Evolutionary conservation across 2,329 filamentous ascomycete species (phyloP).

Genomic region (Ceratocystis alfenasii): DNA sequence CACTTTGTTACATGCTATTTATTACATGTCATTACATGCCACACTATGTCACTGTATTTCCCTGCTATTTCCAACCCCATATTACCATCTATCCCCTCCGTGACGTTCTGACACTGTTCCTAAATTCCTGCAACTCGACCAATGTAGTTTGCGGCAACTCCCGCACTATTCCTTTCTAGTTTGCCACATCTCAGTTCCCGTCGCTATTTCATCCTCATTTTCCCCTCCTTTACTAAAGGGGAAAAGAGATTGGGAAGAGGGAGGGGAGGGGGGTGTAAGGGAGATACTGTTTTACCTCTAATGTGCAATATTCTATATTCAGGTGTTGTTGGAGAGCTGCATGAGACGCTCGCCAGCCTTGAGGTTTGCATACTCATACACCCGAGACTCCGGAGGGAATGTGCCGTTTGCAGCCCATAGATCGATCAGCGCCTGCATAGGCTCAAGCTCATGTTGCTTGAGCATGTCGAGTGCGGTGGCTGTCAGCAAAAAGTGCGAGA

Average conservation of each 20-base stretch:
- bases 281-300: background rate
- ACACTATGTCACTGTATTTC: background rate
- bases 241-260: no score
- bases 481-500: conserved; percentile 72
- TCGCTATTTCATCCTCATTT: background rate
- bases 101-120: background rate
- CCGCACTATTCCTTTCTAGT: background rate
- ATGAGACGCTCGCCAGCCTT: conserved; percentile 48
- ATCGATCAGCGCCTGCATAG: conserved; percentile 89
- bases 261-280: background rate
- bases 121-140: background rate
- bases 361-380: conserved; percentile 53
- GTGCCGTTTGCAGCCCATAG: conserved; percentile 83
- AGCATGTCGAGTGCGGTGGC: conserved; percentile 74
- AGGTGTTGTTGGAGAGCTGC: conserved; percentile 31
- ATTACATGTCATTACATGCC: background rate
- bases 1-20: background rate
- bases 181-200: background rate
- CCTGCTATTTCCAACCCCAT: background rate
- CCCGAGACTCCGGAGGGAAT: conserved; percentile 63
- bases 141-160: background rate
- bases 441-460: conserved; percentile 79
- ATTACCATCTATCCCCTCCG: background rate
- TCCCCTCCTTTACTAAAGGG: background rate
- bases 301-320: background rate